Base-by-base conservation (phyloP, 2,329 filamentous ascomycete genomes). In the Pseudogymnoascus sp. region DNA sequence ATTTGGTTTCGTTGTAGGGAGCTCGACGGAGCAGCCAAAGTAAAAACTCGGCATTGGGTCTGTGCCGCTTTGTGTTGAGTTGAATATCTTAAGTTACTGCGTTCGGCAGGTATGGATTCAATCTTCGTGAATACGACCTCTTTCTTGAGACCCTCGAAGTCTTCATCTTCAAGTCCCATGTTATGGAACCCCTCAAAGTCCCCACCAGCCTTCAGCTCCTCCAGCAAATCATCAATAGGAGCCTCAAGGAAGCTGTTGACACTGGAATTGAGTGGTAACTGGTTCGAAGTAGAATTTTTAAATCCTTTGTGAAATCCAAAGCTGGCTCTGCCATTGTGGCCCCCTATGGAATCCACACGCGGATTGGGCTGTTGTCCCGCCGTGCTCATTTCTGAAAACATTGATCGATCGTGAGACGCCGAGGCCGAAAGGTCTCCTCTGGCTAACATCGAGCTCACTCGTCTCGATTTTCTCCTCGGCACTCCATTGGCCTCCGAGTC, bases 381-480 rank as follows among this genome's bases (percentile, higher is more conserved):
- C 24, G 65, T 66, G 13, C 83, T 81, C 63, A 86, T 83, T 58
- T 96, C 92, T 29, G 86, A 82, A 70, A 96, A 95, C n/a, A 86
- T 82, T 1, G 86, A 81, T 68, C 89, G 83, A 67, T 96, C 92
- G 66, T 93, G 89, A 26, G 57, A 39, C 26, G 57, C 57, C 13
- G 88, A 94, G 8, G 90, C 87, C 0, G 90, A 93, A 17, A 97
- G 78, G 71, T 97, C 93, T 33, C 90, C 89, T 68, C 93, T 83
- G 13, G 92, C 92, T 60, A 97, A 79, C 75, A 96, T 83, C 13
- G 93, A 97, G 76, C 94, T 99, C 26, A 97, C 88, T 59, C 94
- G 84, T 44, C 94, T 85, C 15, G 84, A 87, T 64, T 84, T 84
- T 63, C 84, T 78, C 59, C 84, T 76, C 0, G 80, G 80, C 10